These are phyloP conservation scores for Phyllosticta citriasiana DNA, from an alignment of 2,329 filamentous ascomycete species.

Conservation along the genomic window DNA sequence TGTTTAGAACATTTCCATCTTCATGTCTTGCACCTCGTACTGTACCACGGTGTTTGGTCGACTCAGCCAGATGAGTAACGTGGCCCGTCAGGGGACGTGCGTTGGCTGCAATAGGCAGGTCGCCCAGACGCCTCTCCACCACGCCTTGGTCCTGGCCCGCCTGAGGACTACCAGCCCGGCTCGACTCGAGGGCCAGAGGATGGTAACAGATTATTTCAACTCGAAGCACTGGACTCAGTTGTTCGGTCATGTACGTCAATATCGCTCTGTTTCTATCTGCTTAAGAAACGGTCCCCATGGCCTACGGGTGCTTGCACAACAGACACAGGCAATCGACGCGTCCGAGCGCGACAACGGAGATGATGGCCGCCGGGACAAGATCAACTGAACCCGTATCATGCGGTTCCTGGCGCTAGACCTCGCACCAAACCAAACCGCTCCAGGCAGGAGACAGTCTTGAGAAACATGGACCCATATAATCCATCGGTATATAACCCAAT, in stretches of 20 bases:
- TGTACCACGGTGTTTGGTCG: neutral
- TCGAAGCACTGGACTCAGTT: neutral
- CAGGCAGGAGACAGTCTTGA: neutral
- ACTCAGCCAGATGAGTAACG: neutral
- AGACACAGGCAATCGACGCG: neutral
- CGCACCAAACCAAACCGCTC: neutral
- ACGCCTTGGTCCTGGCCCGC: neutral
- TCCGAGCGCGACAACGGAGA: neutral
- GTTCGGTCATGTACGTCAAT: neutral
- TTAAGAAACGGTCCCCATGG: no score
- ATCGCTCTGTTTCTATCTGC: neutral
- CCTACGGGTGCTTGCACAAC: neutral
- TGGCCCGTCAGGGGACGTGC: neutral
- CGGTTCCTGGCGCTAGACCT: neutral
- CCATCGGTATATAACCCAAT: neutral
- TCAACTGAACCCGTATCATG: neutral
- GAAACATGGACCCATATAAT: neutral
- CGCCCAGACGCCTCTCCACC: neutral
- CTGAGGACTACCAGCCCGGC: neutral
- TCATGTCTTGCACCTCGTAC: neutral
- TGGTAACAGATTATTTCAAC: neutral
- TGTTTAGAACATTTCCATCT: neutral
- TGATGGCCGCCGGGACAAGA: neutral
- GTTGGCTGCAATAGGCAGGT: neutral
- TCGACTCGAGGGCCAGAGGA: neutral